These are phyloP conservation scores for cucumber (Cucumis sativus) DNA, from an alignment of 306 rosid genomes.

Conservation along the genomic window Cucumber_9930_V3 NC_026656.2:15169001-15169500, in stretches of 20 bases:
- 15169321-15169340: not conserved
- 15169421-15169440: too few relatives aligned
- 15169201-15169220: not conserved
- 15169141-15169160: conserved; percentile 69
- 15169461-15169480: too few relatives aligned
- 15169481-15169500: too few relatives aligned
- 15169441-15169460: too few relatives aligned
- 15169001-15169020: conserved; percentile 19
- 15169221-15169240: not conserved
- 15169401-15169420: too few relatives aligned
- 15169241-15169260: not conserved
- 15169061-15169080: conserved; percentile 59
- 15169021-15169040: conserved; percentile 47
- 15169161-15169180: conserved; percentile 7
- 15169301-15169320: not conserved
- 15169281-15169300: not conserved
- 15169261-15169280: not conserved
- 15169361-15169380: too few relatives aligned
- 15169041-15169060: conserved; percentile 80
- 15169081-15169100: conserved; percentile 66
- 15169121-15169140: conserved; percentile 79
- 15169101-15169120: conserved; percentile 72
- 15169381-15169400: not conserved
- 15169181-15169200: conserved; percentile 43
- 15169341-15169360: not conserved